Conservation (phyloP, 2,329 filamentous ascomycete genomes). For the Ceratocystiopsis brevicomis region DNA sequence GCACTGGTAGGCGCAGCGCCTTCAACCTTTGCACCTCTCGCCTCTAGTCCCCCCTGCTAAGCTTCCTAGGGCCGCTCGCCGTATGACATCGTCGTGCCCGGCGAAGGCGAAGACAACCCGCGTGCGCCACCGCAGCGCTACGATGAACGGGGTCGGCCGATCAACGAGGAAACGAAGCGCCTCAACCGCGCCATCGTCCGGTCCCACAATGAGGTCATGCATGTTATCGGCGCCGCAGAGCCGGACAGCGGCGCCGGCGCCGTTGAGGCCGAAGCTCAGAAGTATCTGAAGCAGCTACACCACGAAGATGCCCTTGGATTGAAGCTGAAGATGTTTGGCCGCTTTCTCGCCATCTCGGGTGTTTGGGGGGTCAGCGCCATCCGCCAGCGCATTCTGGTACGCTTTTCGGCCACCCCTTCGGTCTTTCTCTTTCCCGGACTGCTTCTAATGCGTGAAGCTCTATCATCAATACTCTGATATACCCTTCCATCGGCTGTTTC, state of each 20-base stretch:
- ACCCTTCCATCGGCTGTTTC: too few species aligned
- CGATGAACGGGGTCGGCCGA: conserved; percentile 34
- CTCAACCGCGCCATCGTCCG: conserved; percentile 39
- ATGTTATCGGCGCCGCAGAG: conserved; percentile 42
- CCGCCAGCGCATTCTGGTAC: conserved; percentile 34
- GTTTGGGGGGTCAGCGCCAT: conserved; percentile 34
- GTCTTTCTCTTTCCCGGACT: neutral
- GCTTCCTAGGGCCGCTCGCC: conserved; percentile 34
- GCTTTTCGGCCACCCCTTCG: conserved; percentile 9
- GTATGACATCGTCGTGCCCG: conserved; percentile 36
- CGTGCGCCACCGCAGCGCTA: conserved; percentile 28
- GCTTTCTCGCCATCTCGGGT: conserved; percentile 21
- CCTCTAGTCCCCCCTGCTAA: neutral
- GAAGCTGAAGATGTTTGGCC: conserved; percentile 18
- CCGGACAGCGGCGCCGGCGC: conserved; percentile 24
- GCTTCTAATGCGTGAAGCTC: neutral
- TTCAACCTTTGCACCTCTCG: neutral
- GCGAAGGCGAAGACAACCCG: conserved; percentile 24
- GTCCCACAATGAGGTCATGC: conserved; percentile 45
- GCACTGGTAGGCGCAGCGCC: conserved; percentile 26
- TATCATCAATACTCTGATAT: too few species aligned
- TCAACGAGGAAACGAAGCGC: conserved; percentile 33
- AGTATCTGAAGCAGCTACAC: conserved; percentile 23
- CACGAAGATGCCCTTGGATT: conserved; percentile 30
- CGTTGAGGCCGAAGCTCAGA: conserved; percentile 21